Evolutionary conservation across 345 rosid genomes (phyloP).

Genomic region (Mallotus nudiflorus): DNA sequence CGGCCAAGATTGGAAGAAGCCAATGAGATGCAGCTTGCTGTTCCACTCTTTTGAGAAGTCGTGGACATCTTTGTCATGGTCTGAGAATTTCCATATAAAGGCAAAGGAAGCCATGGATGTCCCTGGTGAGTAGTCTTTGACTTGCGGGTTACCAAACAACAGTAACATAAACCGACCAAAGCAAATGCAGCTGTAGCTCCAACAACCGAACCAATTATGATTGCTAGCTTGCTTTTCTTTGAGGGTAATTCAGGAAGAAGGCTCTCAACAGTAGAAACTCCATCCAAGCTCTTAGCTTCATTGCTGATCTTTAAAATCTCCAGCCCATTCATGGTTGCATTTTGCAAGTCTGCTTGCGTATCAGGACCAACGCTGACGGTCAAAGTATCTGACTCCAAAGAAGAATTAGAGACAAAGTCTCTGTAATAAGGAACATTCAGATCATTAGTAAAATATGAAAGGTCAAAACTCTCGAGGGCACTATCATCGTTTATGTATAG

Average conservation of each 20-base stretch:
- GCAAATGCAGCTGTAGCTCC: slow-evolving; percentile 49
- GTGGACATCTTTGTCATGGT: slow-evolving; percentile 83
- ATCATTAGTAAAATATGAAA: slow-evolving; percentile 51
- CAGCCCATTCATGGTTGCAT: slow-evolving; percentile 82
- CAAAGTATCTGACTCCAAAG: slow-evolving; percentile 49
- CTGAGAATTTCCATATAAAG: slow-evolving; percentile 85
- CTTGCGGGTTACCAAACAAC: slow-evolving; percentile 52
- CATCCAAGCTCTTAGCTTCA: slow-evolving; percentile 68
- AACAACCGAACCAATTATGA: slow-evolving; percentile 48
- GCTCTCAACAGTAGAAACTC: slow-evolving; percentile 55
- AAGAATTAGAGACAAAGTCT: slow-evolving; percentile 75
- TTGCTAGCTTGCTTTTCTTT: slow-evolving; percentile 34
- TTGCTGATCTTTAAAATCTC: slow-evolving; percentile 92
- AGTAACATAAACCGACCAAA: slow-evolving; percentile 57
- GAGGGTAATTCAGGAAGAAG: slow-evolving; percentile 56
- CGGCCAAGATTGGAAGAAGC: slow-evolving; percentile 80
- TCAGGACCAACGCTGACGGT: slow-evolving; percentile 95
- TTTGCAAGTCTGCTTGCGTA: slow-evolving; percentile 44
- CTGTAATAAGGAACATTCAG: slow-evolving; percentile 65
- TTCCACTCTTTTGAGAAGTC: slow-evolving; percentile 79
- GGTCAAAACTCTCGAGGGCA: slow-evolving; percentile 72
- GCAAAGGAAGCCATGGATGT: slow-evolving; percentile 82
- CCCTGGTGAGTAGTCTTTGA: slow-evolving; percentile 59
- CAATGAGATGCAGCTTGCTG: slow-evolving; percentile 86
- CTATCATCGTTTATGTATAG: slow-evolving; percentile 75